These are phyloP conservation scores for Heritiera fomes DNA, from an alignment of 345 rosid species.

Conservation along the genomic window DNA sequence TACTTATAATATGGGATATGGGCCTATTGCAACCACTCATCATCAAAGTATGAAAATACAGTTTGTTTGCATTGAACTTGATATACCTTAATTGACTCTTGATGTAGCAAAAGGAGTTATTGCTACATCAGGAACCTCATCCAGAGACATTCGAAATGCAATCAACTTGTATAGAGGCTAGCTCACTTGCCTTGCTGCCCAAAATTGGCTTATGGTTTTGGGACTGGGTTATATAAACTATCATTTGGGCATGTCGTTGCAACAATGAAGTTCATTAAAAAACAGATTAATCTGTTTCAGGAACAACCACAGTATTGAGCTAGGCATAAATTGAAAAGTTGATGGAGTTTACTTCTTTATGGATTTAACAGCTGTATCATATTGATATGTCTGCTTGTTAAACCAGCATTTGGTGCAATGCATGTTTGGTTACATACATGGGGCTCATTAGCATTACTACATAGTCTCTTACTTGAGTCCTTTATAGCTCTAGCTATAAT, in stretches of 20 bases:
- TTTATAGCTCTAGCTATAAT: background rate
- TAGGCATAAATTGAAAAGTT: background rate
- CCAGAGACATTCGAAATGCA: background rate
- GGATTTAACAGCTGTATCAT: background rate
- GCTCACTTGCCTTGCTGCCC: background rate
- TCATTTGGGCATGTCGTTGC: background rate
- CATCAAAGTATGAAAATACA: background rate
- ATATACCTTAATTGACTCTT: background rate
- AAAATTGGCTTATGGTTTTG: background rate
- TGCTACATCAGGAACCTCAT: background rate
- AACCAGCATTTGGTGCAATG: background rate
- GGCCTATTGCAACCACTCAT: background rate
- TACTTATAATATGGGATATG: background rate
- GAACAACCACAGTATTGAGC: background rate
- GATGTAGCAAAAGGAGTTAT: background rate
- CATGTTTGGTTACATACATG: background rate
- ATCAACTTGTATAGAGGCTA: background rate
- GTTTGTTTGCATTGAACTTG: background rate
- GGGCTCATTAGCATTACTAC: background rate
- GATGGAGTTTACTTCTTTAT: slow-evolving; percentile 2
- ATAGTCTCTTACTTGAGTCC: background rate
- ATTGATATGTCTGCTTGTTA: background rate
- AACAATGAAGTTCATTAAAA: background rate
- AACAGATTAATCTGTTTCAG: background rate
- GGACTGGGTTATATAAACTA: background rate